Evolutionary conservation across 225 moss, liverwort and hornwort species (phyloP).

Genomic region (Sphagnum contortum): DNA sequence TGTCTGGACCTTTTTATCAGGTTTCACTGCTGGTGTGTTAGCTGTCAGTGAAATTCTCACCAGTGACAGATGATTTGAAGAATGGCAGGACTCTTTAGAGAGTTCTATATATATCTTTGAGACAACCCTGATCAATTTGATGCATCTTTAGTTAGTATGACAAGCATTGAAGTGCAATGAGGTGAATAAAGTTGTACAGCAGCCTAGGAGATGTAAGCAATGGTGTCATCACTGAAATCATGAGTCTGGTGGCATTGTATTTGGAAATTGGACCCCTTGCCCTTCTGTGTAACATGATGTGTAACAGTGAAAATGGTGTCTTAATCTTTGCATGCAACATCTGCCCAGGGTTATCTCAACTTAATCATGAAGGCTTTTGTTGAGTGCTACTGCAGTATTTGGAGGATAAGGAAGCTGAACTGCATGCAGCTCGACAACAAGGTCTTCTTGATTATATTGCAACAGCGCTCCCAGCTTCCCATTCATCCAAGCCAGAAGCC

Average conservation of each 20-base stretch:
- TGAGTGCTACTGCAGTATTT: constrained; percentile 14
- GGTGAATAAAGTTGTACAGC: no score
- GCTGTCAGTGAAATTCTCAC: not conserved
- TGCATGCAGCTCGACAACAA: constrained; percentile 26
- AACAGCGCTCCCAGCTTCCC: constrained; percentile 4
- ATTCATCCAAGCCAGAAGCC: constrained; percentile 18
- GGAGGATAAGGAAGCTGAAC: constrained; percentile 17
- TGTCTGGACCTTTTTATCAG: no score
- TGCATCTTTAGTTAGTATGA: no score
- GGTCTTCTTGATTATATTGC: constrained; percentile 12
- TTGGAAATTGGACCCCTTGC: not conserved
- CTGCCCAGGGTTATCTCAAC: not conserved
- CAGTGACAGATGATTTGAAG: no score
- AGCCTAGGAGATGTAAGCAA: no score
- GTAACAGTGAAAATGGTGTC: not conserved
- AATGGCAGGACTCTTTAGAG: no score
- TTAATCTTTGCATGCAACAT: not conserved
- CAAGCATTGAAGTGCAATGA: no score
- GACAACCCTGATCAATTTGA: no score
- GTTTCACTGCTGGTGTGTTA: not conserved
- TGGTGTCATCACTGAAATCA: no score
- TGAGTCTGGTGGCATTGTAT: no score
- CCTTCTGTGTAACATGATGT: not conserved
- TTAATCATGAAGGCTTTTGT: not conserved
- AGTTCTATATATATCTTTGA: no score